Evolutionary conservation across 169 alveolate genomes (phyloP).

Genomic region (Plasmodium coatneyi): DNA sequence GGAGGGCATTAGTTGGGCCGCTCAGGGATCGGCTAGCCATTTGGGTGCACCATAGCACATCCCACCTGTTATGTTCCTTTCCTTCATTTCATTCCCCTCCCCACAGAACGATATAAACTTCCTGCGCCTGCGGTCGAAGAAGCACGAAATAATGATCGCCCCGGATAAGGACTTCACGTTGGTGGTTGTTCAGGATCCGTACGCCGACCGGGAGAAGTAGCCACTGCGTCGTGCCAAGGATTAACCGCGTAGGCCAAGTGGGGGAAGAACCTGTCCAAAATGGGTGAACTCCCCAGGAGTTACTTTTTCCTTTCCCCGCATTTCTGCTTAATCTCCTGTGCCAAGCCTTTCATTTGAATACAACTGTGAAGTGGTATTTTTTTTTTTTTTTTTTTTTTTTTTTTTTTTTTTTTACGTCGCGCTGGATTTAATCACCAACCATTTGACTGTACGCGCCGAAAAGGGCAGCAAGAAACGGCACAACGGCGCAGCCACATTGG

Average conservation of each 20-base stretch:
- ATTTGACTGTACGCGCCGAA: no score
- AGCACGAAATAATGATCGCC: constrained; percentile 96
- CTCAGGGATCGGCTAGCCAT: neutral
- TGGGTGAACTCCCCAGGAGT: neutral
- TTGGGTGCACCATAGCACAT: neutral
- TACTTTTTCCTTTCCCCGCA: neutral
- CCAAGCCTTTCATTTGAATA: neutral
- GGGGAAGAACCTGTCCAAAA: neutral
- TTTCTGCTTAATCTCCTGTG: neutral
- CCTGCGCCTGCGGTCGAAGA: constrained; percentile 92
- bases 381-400: no score
- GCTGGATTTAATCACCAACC: neutral
- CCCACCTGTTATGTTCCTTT: neutral
- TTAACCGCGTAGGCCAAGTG: no score
- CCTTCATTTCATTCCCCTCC: no score
- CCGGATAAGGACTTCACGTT: constrained; percentile 95
- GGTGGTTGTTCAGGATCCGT: constrained; percentile 94
- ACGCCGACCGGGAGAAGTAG: constrained; percentile 83
- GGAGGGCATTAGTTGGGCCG: neutral
- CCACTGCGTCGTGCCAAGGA: neutral
- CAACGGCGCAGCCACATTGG: neutral
- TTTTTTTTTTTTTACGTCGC: neutral
- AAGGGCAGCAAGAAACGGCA: neutral
- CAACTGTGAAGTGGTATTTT: neutral
- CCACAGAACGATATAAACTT: constrained; percentile 91